These are phyloP conservation scores for Diplodia intermedia DNA, from an alignment of 2,329 filamentous ascomycete genomes.

Conservation along the genomic window DNA sequence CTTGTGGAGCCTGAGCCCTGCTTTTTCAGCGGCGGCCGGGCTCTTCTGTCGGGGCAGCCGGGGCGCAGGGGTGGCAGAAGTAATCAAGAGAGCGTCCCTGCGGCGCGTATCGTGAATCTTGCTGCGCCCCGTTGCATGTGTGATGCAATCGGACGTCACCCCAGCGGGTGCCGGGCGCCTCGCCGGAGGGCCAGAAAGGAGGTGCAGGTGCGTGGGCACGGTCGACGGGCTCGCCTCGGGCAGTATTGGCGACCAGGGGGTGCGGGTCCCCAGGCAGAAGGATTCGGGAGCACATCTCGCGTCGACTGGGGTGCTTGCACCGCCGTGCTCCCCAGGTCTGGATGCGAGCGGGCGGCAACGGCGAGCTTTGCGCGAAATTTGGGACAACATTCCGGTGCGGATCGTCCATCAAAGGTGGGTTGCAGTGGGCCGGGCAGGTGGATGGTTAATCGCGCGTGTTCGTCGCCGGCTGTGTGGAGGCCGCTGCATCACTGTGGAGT, in stretches of 20 bases:
- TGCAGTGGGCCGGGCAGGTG: no score
- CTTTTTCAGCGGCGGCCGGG: neutral
- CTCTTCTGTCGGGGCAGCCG: neutral
- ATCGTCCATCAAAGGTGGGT: slow-evolving; percentile 1
- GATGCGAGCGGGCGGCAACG: neutral
- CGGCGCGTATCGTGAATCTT: slow-evolving; percentile 1
- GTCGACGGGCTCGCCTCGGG: neutral
- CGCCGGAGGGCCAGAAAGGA: neutral
- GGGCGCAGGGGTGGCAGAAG: neutral
- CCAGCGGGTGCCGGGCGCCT: neutral
- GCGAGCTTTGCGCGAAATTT: slow-evolving; percentile 1
- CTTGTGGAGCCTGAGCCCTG: slow-evolving; percentile 2
- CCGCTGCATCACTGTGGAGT: slow-evolving; percentile 13
- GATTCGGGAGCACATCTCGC: slow-evolving; percentile 4
- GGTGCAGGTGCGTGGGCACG: neutral
- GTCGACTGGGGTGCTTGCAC: neutral
- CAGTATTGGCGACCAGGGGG: slow-evolving; percentile 1
- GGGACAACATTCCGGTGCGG: neutral
- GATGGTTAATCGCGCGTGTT: no score
- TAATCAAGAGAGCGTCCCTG: neutral
- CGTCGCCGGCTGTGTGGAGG: no score
- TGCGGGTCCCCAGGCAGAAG: slow-evolving; percentile 2
- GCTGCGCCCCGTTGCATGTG: slow-evolving; percentile 1
- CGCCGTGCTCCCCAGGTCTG: neutral
- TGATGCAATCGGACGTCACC: neutral